Conservation (phyloP, 2,329 filamentous ascomycete species). For the Pseudogymnoascus sp. region DNA sequence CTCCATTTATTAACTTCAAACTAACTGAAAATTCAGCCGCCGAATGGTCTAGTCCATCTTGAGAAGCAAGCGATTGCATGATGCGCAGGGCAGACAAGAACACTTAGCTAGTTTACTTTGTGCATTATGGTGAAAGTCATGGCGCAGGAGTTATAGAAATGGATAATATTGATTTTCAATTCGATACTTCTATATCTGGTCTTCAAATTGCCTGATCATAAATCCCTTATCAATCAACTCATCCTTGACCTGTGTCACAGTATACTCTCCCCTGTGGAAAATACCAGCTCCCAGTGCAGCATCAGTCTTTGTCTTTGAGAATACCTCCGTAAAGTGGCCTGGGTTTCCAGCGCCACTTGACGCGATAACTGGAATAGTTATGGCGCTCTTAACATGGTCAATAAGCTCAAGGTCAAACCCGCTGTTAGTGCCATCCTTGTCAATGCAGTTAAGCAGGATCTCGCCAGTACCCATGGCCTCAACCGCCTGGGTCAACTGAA, state of each 20-base stretch:
- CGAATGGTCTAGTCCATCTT: conserved; percentile 57
- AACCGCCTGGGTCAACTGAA: conserved; percentile 79
- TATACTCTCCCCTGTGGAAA: conserved; percentile 95
- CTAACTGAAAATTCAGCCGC: conserved; percentile 40
- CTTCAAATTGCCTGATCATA: conserved; percentile 71
- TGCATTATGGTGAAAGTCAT: neutral
- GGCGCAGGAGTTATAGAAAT: neutral
- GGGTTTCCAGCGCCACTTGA: conserved; percentile 87
- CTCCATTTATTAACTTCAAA: neutral
- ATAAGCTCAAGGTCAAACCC: conserved; percentile 95
- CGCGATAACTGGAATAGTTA: conserved; percentile 91
- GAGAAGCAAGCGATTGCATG: conserved; percentile 34
- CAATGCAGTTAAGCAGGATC: conserved; percentile 94
- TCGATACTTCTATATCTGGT: conserved; percentile 1
- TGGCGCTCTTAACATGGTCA: conserved; percentile 73
- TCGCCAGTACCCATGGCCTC: conserved; percentile 95
- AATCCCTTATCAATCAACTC: conserved; percentile 64
- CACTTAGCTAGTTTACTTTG: neutral
- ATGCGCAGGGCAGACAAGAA: neutral
- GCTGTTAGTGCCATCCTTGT: conserved; percentile 88
- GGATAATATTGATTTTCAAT: conserved; percentile 1
- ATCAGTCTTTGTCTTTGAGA: conserved; percentile 76
- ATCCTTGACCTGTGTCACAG: conserved; percentile 88
- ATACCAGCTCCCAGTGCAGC: conserved; percentile 93
- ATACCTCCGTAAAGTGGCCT: conserved; percentile 84